phyloP scores from a whole-genome alignment of 306 rosid genomes.

The Fragaria iinumae region DNA sequence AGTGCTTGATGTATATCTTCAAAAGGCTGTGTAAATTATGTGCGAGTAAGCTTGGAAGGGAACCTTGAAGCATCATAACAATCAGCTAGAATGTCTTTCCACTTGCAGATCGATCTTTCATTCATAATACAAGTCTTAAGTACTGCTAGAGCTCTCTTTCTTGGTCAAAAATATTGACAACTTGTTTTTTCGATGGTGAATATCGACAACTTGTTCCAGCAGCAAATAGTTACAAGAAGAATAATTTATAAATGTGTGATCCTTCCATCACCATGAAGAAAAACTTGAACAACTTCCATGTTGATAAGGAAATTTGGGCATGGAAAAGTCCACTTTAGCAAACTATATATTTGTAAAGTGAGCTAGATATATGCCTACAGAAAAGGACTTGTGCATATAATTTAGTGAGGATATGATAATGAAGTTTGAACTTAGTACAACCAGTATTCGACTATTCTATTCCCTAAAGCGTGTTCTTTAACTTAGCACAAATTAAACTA shows the following conservation, averaged over 20 bases:
- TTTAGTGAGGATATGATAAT: not conserved
- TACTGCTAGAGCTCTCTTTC: not conserved
- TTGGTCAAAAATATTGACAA: not conserved
- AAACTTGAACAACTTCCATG: not conserved
- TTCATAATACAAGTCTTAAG: not conserved
- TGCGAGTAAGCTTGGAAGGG: too few species aligned
- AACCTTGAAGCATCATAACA: too few species aligned
- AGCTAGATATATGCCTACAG: not conserved
- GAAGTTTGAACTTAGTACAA: not conserved
- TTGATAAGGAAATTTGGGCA: not conserved
- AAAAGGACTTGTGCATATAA: not conserved
- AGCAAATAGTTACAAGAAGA: not conserved
- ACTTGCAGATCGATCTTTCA: not conserved
- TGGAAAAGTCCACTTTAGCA: not conserved
- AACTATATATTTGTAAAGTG: not conserved
- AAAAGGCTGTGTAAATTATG: too few species aligned
- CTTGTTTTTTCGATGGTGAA: not conserved
- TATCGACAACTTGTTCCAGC: not conserved
- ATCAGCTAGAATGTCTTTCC: too few species aligned
- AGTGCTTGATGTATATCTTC: too few species aligned
- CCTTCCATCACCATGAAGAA: slow-evolving; percentile 1
- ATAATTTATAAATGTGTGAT: not conserved
- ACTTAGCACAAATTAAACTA: not conserved
- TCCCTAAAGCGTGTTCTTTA: not conserved
- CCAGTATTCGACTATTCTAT: not conserved